Evolutionary conservation across 345 rosid species (phyloP).

Genomic region (Chamaenerion angustifolium): DNA sequence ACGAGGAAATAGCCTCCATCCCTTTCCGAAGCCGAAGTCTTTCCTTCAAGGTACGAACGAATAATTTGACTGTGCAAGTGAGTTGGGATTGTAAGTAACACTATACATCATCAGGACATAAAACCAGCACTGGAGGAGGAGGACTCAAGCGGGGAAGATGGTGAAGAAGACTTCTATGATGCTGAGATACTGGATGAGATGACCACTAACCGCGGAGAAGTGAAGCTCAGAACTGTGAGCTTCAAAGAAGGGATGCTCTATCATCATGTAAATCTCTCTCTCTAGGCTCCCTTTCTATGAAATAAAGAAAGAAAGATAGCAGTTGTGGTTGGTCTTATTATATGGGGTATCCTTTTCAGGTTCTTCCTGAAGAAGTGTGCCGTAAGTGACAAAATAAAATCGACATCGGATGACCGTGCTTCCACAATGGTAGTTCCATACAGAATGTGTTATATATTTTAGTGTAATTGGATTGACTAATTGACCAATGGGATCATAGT

Average conservation of each 20-base stretch:
- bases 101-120: conserved; percentile 19
- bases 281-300: too few relatives aligned
- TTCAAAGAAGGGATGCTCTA: conserved; percentile 30
- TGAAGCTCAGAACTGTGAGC: conserved; percentile 51
- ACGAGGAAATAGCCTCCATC: conserved; percentile 53
- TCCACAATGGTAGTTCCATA: too few relatives aligned
- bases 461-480: too few relatives aligned
- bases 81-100: background rate
- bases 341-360: too few relatives aligned
- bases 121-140: conserved; percentile 8
- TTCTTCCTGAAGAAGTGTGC: too few relatives aligned
- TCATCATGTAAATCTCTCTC: conserved; percentile 13
- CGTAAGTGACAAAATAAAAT: too few relatives aligned
- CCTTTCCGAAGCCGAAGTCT: conserved; percentile 31
- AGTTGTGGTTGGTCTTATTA: too few relatives aligned
- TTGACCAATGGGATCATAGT: too few relatives aligned
- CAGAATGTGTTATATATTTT: too few relatives aligned
- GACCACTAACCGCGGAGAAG: conserved; percentile 69
- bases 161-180: conserved; percentile 41
- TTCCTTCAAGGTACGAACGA: conserved; percentile 27
- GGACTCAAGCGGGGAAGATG: conserved; percentile 7
- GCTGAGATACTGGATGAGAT: conserved; percentile 69
- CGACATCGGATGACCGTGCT: too few relatives aligned
- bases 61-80: background rate
- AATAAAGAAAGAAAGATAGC: too few relatives aligned